Evolutionary conservation across 768 basidiomycete genomes (phyloP).

Genomic region (Leucosporidium creatinivorum): DNA sequence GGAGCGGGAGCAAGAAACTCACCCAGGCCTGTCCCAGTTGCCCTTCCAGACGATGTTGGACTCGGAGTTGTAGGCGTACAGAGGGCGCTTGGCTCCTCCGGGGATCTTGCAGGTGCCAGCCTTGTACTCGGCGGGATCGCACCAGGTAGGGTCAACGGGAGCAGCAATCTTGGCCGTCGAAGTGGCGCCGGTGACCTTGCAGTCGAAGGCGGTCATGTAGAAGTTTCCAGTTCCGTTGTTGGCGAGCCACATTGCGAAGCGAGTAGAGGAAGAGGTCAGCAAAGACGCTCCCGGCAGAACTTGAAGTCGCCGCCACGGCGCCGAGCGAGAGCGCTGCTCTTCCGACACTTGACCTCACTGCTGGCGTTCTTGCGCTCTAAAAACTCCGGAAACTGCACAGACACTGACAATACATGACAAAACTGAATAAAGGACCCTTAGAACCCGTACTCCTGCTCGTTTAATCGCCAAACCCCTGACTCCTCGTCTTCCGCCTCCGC

Average conservation of each 20-base stretch:
- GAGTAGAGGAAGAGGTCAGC: not conserved
- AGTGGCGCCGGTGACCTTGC: conserved; percentile 13
- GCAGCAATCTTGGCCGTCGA: conserved; percentile 18
- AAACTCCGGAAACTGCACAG: too few relatives aligned
- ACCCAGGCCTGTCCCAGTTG: not conserved
- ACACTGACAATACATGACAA: too few relatives aligned
- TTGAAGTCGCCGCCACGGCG: too few relatives aligned
- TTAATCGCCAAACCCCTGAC: too few relatives aligned
- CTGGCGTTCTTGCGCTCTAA: too few relatives aligned
- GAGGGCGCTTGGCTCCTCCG: conserved; percentile 25
- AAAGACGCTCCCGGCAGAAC: too few relatives aligned
- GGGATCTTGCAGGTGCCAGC: not conserved
- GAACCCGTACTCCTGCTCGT: too few relatives aligned
- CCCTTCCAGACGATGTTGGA: not conserved
- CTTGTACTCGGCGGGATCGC: conserved; percentile 9
- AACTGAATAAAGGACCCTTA: too few relatives aligned
- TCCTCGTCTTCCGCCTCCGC: too few relatives aligned
- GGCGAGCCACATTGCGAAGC: conserved; percentile 29
- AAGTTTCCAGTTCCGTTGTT: conserved; percentile 25
- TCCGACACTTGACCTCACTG: too few relatives aligned
- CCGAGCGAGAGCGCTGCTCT: too few relatives aligned
- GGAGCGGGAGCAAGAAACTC: not conserved
- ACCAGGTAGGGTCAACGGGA: conserved; percentile 22
- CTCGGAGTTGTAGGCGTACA: conserved; percentile 12
- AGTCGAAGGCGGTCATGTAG: conserved; percentile 28